Base-by-base conservation (phyloP, 2,329 filamentous ascomycete genomes). In the Microcyclosporella mali region DNA sequence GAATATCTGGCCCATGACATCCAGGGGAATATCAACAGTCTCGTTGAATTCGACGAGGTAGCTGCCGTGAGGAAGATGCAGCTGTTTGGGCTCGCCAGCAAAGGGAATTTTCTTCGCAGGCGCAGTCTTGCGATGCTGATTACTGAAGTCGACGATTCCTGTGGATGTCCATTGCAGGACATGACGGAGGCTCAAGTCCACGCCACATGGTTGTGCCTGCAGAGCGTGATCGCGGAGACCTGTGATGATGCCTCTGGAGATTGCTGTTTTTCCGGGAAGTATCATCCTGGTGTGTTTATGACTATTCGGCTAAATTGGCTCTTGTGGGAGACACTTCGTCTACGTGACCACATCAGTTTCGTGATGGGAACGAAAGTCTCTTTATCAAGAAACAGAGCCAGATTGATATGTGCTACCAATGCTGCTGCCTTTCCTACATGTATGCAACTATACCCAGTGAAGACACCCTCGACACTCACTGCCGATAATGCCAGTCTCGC, bases 31-130 rank as follows among this genome's bases (percentile, higher is more conserved):
- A 2, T 56, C 40, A 15, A 70, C 62, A 0, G 52, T 60, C 45
- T 71, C 68, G 37, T 69, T 69, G 53, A 70, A 67, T 7, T 66
- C 63, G 18, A 67, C 50, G 8, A 67, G 46, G 40, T 70, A 70
- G 1, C 63, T 51, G 1, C 66, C 66, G 4, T 11, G 3, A 2
- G 19, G 4, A 4, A 51, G 46, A 29, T 38, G 32, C 4, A 46
- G 34, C 10, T 29, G 16, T 14, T 40, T 39, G 4, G 28, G 15
- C 1, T 10, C 32, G 10, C 11, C 40, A 2, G 14, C 19, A 27
- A 46, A 52, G 10, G 15, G 14, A 2, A 53, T 16, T 4, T 18
- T 25, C 10, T 40, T 33, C 2, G 43, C 42, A 11, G 41, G 40
- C 8, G 45, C 35, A 2, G 18, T 39, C 16, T 11, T 3, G 10